Evolutionary conservation across 176 grass and related monocot genomes (phyloP).

Genomic region (Aegilops speltoides): DNA sequence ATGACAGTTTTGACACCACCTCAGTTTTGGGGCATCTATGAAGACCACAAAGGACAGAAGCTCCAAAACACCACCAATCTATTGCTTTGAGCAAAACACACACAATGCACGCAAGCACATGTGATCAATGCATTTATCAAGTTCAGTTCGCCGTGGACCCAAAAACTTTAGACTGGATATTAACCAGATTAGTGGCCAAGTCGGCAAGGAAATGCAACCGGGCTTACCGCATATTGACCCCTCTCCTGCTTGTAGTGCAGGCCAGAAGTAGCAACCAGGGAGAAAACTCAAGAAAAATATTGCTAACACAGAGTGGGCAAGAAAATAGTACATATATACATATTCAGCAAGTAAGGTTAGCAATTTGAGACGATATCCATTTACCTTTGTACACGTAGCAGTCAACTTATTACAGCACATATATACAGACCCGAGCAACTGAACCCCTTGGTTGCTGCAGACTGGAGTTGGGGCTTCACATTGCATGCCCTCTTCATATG

Average conservation of each 20-base stretch:
- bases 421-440: constrained; percentile 58
- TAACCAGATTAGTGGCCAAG: too few relatives aligned
- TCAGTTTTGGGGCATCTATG: too few relatives aligned
- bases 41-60: too few relatives aligned
- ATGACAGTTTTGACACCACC: too few relatives aligned
- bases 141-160: neutral
- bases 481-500: constrained; percentile 38
- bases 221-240: neutral
- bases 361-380: constrained; percentile 17
- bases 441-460: constrained; percentile 50
- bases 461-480: constrained; percentile 32
- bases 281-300: neutral
- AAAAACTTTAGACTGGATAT: neutral
- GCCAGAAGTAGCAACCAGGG: neutral
- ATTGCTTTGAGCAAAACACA: too few relatives aligned
- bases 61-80: too few relatives aligned
- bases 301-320: neutral
- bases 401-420: constrained; percentile 57
- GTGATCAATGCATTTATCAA: neutral
- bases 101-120: neutral
- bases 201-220: neutral
- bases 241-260: too few relatives aligned
- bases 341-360: constrained; percentile 16
- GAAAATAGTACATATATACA: constrained; percentile 1
- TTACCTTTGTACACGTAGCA: constrained; percentile 35